A percentile compares a stretch with the other conserved stretches of the same genome.
Evolutionary conservation across 2,329 filamentous ascomycete species (phyloP).

Genomic region (Phaeosphaeriaceae sp.): DNA sequence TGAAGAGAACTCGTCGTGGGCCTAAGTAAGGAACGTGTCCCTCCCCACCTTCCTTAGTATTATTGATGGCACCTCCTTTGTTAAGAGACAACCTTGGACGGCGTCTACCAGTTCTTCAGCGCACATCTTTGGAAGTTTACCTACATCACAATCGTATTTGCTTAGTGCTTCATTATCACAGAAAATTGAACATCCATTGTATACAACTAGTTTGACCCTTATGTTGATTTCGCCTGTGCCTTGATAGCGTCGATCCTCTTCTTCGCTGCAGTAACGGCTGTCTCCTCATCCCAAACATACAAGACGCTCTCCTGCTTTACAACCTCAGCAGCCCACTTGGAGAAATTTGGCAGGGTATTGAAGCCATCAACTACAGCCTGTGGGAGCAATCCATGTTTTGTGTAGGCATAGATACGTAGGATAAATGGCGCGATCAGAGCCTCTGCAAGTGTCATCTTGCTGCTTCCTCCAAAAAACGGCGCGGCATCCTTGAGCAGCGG

Average conservation of each 20-base stretch:
- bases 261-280: slow-evolving; percentile 21
- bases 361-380: slow-evolving; percentile 56
- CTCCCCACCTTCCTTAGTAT: slow-evolving; percentile 3
- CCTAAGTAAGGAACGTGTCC: slow-evolving; percentile 21
- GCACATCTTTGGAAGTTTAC: slow-evolving; percentile 21
- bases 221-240: slow-evolving; percentile 21
- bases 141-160: slow-evolving; percentile 8
- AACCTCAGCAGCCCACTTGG: slow-evolving; percentile 69
- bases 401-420: slow-evolving; percentile 63
- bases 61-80: slow-evolving; percentile 7
- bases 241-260: slow-evolving; percentile 36
- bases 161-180: background rate
- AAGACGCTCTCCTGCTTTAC: slow-evolving; percentile 69
- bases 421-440: slow-evolving; percentile 71
- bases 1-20: slow-evolving; percentile 41
- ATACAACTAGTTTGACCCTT: too few relatives aligned
- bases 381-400: slow-evolving; percentile 63
- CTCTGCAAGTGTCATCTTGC: slow-evolving; percentile 74
- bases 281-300: slow-evolving; percentile 43
- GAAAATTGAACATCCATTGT: background rate
- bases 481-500: slow-evolving; percentile 63
- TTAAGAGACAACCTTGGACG: slow-evolving; percentile 11
- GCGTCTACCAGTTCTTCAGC: slow-evolving; percentile 14
- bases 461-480: slow-evolving; percentile 55
- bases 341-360: slow-evolving; percentile 68